Percentiles rank a stretch among this genome's conserved stretches.
Evolutionary conservation across 2,329 filamentous ascomycete genomes (phyloP).

Genomic region (Fusarium redolens): DNA sequence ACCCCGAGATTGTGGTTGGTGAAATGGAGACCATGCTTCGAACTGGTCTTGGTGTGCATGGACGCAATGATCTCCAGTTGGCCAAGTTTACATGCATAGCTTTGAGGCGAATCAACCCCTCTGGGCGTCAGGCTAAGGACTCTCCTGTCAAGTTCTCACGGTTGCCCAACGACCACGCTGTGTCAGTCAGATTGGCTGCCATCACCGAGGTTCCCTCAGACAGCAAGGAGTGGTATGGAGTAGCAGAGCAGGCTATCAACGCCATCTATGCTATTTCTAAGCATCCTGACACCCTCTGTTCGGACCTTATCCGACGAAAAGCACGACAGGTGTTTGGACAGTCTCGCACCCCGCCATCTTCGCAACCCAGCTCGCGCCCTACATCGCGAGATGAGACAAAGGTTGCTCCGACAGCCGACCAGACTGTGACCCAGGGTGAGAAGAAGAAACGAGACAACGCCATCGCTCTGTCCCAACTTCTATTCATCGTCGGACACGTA

Average conservation of each 20-base stretch:
- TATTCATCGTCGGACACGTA: slow-evolving; percentile 96
- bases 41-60: slow-evolving; percentile 85
- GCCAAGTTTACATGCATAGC: slow-evolving; percentile 97
- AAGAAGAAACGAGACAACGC: slow-evolving; percentile 73
- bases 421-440: slow-evolving; percentile 51
- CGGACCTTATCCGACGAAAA: slow-evolving; percentile 88
- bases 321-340: slow-evolving; percentile 80
- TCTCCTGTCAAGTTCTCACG: slow-evolving; percentile 77
- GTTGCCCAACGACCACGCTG: slow-evolving; percentile 90
- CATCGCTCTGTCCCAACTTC: slow-evolving; percentile 84
- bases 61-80: slow-evolving; percentile 84
- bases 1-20: slow-evolving; percentile 90
- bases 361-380: slow-evolving; percentile 63
- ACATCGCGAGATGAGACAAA: slow-evolving; percentile 58
- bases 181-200: slow-evolving; percentile 81
- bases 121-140: slow-evolving; percentile 81
- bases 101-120: slow-evolving; percentile 88
- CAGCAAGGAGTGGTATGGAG: slow-evolving; percentile 95
- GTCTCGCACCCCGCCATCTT: slow-evolving; percentile 52
- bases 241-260: slow-evolving; percentile 94
- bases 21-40: slow-evolving; percentile 96
- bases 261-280: slow-evolving; percentile 95
- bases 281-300: slow-evolving; percentile 92
- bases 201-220: slow-evolving; percentile 88
- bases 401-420: slow-evolving; percentile 46